Evolutionary conservation across 345 rosid genomes (phyloP).

Genomic region (Garcia nutans): DNA sequence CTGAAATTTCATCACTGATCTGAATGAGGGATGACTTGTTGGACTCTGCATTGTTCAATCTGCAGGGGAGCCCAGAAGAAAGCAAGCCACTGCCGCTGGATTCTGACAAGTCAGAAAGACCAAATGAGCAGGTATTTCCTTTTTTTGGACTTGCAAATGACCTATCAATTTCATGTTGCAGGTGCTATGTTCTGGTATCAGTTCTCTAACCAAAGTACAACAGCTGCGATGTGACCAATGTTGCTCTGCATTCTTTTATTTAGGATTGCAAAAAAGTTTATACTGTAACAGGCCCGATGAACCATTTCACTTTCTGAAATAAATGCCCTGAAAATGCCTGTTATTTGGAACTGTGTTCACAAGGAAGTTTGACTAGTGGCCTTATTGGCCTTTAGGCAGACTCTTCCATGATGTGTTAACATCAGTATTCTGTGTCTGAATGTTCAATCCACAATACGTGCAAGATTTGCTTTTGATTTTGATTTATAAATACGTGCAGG

Average conservation of each 20-base stretch:
- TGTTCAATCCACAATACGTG: neutral
- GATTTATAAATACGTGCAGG: slow-evolving; percentile 25
- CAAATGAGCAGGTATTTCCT: slow-evolving; percentile 35
- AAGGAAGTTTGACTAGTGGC: neutral
- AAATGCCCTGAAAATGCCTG: neutral
- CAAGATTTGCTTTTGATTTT: slow-evolving; percentile 1
- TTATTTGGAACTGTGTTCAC: neutral
- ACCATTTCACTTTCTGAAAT: neutral
- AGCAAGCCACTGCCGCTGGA: slow-evolving; percentile 33
- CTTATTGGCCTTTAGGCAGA: neutral
- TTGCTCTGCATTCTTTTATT: neutral
- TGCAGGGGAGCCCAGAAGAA: slow-evolving; percentile 48
- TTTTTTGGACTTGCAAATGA: neutral
- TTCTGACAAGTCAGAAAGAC: slow-evolving; percentile 25
- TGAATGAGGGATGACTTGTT: neutral
- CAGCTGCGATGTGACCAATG: neutral
- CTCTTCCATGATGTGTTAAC: slow-evolving; percentile 5
- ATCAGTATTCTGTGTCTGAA: neutral
- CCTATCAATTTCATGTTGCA: neutral
- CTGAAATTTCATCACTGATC: slow-evolving; percentile 3
- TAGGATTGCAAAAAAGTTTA: neutral
- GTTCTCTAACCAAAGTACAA: neutral
- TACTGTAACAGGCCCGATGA: neutral
- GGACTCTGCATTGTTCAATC: slow-evolving; percentile 15
- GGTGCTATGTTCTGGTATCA: neutral